Percentiles rank a stretch among this genome's conserved stretches.
phyloP scores from a whole-genome alignment of 192 early-diverging fungal genomes.

The Coemansia asiatica region DNA sequence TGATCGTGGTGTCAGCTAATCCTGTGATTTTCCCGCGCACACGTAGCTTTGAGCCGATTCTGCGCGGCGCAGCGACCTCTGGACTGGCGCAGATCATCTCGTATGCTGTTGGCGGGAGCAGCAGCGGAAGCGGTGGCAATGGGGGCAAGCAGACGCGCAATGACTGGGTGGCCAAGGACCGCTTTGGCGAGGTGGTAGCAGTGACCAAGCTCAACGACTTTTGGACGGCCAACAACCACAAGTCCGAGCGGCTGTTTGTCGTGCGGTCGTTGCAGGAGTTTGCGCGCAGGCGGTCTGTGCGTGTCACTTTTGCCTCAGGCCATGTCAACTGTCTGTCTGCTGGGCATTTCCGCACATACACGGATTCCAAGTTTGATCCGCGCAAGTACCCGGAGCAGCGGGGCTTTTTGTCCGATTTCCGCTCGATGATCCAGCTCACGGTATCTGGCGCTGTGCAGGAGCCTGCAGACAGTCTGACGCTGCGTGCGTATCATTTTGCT shows the following conservation, averaged over 20 bases:
- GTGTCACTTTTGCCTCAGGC: slow-evolving; percentile 77
- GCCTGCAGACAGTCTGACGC: slow-evolving; percentile 63
- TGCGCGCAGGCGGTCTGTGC: slow-evolving; percentile 58
- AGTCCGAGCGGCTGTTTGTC: slow-evolving; percentile 64
- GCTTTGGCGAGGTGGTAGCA: slow-evolving; percentile 75
- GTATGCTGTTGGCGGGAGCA: slow-evolving; percentile 31
- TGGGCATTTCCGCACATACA: slow-evolving; percentile 59
- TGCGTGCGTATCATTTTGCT: slow-evolving; percentile 60
- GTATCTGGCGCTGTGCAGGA: slow-evolving; percentile 77
- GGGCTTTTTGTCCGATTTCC: slow-evolving; percentile 61
- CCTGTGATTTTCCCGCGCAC: slow-evolving; percentile 76
- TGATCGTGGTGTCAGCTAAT: slow-evolving; percentile 67
- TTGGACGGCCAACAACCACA: slow-evolving; percentile 65
- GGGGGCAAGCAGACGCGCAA: slow-evolving; percentile 37
- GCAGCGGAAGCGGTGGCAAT: slow-evolving; percentile 12
- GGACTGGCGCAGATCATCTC: slow-evolving; percentile 52
- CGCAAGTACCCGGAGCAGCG: slow-evolving; percentile 52
- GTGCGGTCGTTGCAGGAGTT: slow-evolving; percentile 68
- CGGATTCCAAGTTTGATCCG: slow-evolving; percentile 40
- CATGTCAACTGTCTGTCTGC: slow-evolving; percentile 74
- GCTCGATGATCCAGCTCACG: slow-evolving; percentile 78
- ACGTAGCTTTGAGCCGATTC: slow-evolving; percentile 63
- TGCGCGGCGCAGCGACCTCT: slow-evolving; percentile 59
- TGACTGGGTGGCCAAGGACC: slow-evolving; percentile 54
- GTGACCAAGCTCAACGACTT: slow-evolving; percentile 78